Evolutionary conservation across 257 asterid species (phyloP).

Genomic region (Cinchona pubescens): DNA sequence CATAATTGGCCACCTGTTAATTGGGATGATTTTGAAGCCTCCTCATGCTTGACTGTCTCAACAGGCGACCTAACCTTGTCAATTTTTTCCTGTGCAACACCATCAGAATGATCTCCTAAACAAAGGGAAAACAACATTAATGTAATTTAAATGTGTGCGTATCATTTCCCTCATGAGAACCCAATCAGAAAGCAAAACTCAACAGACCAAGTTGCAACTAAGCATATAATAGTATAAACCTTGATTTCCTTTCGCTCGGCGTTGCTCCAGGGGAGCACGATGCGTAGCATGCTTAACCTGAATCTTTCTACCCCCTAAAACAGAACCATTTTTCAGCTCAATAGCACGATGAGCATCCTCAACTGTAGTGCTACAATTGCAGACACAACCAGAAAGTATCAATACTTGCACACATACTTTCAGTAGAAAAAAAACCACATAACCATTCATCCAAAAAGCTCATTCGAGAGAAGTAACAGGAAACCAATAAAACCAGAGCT

Average conservation of each 20-base stretch:
- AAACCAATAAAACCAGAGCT: neutral
- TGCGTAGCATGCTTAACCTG: slow-evolving; percentile 81
- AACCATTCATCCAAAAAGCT: neutral
- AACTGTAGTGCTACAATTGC: slow-evolving; percentile 57
- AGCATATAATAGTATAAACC: slow-evolving; percentile 36
- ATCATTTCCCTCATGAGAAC: neutral
- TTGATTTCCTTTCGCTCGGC: slow-evolving; percentile 58
- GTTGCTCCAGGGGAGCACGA: slow-evolving; percentile 82
- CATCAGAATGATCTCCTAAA: slow-evolving; percentile 32
- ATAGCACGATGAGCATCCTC: slow-evolving; percentile 83
- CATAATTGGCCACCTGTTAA: slow-evolving; percentile 47
- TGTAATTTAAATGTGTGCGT: neutral
- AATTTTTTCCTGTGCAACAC: slow-evolving; percentile 33
- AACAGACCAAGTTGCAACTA: neutral
- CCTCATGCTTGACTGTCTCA: slow-evolving; percentile 34
- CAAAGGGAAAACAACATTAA: neutral
- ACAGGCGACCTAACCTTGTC: slow-evolving; percentile 26
- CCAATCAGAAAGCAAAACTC: neutral
- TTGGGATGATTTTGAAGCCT: slow-evolving; percentile 33
- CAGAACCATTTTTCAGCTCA: slow-evolving; percentile 74
- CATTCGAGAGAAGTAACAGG: neutral
- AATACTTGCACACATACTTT: neutral
- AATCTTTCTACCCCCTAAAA: slow-evolving; percentile 75
- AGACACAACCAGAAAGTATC: slow-evolving; percentile 12
- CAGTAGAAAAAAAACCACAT: neutral